Base-by-base conservation (phyloP, 805 yeast species). In the Schwanniomyces sp. region DNA sequence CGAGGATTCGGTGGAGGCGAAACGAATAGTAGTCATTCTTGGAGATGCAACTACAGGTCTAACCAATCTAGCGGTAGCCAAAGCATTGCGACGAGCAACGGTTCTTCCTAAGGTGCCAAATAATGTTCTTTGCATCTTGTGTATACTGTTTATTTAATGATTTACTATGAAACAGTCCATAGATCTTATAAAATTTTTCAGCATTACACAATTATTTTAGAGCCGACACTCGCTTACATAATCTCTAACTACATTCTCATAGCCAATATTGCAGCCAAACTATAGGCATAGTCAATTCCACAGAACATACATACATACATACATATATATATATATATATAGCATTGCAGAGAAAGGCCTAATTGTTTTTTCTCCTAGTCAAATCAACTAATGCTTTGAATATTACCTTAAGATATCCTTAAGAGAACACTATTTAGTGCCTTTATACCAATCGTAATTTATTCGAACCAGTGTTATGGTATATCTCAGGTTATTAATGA, bases 51-150 rank as follows among this genome's bases (percentile, higher is more conserved):
- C 47, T 7, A 46, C 38, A 21, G 59, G 58, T 47, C 56, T 51
- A 16, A 50, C 40, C 10, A 51, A 29, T 45, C 56, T 51, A 18
- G 51, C 42, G 9, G 63, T 42, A 38, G 49, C 50, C 16, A 41
- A 47, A 11, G 48, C 48, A 32, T 34, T 46, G 21, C 56, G 48
- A 34, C 49, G 48, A 16, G 51, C 47, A 41, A 32, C 40, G n/a
- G 55, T 46, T 50, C 62, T 56, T 17, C 58, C 36, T 32, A 62
- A 45, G 9, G 63, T 51, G 18, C 55, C 34, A 21, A 59, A 49
- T 34, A 63, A 52, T 21, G 62, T 57, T 59, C 67, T 64, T 43
- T 64, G 63, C 69, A 64, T 63, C 18, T 18, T 32, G 2, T 32
- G 3, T 32, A 12, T 32, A 18, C 36, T 32, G 18, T 14, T 14